Conservation (phyloP, 768 basidiomycete genomes). For the Boletus rubroflammeus region DNA sequence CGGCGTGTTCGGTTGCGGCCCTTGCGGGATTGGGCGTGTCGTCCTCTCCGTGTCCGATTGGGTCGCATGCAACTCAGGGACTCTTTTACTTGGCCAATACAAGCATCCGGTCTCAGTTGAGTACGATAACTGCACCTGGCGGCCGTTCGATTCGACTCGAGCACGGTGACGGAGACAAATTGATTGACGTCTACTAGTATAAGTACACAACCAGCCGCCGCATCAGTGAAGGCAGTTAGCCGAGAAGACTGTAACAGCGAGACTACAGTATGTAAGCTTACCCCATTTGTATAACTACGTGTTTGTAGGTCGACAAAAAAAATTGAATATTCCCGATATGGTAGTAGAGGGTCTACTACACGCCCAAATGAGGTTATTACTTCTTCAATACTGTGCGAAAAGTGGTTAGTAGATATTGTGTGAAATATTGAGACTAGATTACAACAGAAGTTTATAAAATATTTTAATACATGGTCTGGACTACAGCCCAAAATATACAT, state of each 20-base stretch:
- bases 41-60: not conserved
- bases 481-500: no score
- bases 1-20: conserved; percentile 12
- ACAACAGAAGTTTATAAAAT: not conserved
- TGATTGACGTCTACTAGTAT: no score
- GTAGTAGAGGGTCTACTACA: no score
- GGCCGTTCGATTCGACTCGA: not conserved
- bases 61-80: not conserved
- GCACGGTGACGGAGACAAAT: not conserved
- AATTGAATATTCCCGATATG: no score
- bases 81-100: not conserved
- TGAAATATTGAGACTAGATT: not conserved
- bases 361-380: not conserved
- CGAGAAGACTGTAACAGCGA: no score
- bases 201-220: not conserved
- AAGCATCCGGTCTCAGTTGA: not conserved
- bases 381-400: not conserved
- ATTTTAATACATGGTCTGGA: not conserved
- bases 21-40: not conserved
- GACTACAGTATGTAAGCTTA: no score
- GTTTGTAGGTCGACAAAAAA: no score
- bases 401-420: not conserved
- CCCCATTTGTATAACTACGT: no score
- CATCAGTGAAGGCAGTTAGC: no score
- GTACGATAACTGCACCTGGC: not conserved